A percentile compares a stretch with the other conserved stretches of the same genome.
phyloP scores from a whole-genome alignment of 148 eudicot genomes.

The Diospyros kaki region DNA sequence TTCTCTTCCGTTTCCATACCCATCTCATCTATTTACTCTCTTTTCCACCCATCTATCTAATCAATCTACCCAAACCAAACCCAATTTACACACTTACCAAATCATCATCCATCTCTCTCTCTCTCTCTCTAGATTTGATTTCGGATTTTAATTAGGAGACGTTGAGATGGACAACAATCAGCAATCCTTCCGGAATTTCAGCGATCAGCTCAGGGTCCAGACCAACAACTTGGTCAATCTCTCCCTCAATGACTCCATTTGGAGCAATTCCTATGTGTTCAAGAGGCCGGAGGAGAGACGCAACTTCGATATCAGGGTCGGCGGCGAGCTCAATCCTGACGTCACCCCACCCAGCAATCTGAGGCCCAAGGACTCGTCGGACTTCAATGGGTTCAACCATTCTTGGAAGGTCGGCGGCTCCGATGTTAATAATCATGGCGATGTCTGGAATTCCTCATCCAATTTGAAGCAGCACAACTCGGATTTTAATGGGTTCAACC shows the following conservation, averaged over 20 bases:
- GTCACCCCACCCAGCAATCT: conserved; percentile 15
- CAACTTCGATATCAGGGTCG: conserved; percentile 72
- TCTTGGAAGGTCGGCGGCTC: neutral
- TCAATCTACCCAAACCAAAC: no score
- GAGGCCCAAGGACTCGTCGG: conserved; percentile 11
- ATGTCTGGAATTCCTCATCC: conserved; percentile 1
- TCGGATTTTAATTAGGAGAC: neutral
- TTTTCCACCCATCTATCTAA: no score
- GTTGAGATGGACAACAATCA: conserved; percentile 51
- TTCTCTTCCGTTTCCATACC: no score
- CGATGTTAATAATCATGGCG: neutral
- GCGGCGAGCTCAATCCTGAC: conserved; percentile 28
- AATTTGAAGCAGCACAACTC: conserved; percentile 6
- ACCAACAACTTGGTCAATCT: conserved; percentile 53
- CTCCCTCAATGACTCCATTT: conserved; percentile 85
- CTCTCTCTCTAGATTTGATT: neutral
- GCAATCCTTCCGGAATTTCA: conserved; percentile 84
- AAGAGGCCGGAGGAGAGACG: conserved; percentile 61
- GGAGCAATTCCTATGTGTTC: conserved; percentile 55
- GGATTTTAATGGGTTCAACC: conserved; percentile 21
- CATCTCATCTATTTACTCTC: no score
- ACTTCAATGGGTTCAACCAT: conserved; percentile 30
- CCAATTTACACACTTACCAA: no score
- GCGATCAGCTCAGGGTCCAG: conserved; percentile 82
- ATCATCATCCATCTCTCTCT: no score